Base-by-base conservation (phyloP, 352 stramenopile genomes). In the Globisporangium irregulare region DNA sequence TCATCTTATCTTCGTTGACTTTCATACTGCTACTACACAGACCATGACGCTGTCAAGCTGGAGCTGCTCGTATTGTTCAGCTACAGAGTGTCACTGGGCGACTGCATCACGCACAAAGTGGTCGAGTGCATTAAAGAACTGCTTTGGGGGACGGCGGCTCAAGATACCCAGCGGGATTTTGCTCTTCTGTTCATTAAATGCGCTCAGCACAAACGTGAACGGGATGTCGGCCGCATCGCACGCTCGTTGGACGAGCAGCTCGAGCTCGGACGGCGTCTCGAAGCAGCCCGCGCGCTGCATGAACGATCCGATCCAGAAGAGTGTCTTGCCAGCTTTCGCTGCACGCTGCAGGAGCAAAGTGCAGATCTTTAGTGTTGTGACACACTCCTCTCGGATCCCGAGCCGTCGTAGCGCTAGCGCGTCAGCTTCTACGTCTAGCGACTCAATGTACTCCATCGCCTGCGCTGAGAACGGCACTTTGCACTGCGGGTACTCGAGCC, bases 401-500 rank as follows among this genome's bases (percentile, higher is more conserved):
- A 92, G 70, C 5, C 66, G 59, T 24, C 82, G 84, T 27, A 94
- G 74, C 34, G 72, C 58, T 7, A 72, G 70, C 10, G 84, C 84
- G 32, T 92, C 86, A 20, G 66, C 70, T 3, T 84, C 78, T 3
- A 66, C 75, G 53, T 92, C 80, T 22, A 94, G 53, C 8, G 76
- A 38, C 9, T 79, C 70, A 36, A 94, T 84, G 64, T 92, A 87
- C 12, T 75, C 78, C 58, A 89, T 59, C 20, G 72, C 78, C 1
- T 66, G 34, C 36, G 69, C 27, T 0, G 80, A 89, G 43, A 94
- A 83, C 20, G 81, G 64, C n/a, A 82, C 80, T 57, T 82, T 86
- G 48, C 67, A 79, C 62, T 94, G 86, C 15, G 86, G 84, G 36
- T 90, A 94, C 72, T 90, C 81, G 43, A 94, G 75, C 86, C 84